These are phyloP conservation scores for Breynia disticha DNA, from an alignment of 441 rosid species.

Conservation along the genomic window DNA sequence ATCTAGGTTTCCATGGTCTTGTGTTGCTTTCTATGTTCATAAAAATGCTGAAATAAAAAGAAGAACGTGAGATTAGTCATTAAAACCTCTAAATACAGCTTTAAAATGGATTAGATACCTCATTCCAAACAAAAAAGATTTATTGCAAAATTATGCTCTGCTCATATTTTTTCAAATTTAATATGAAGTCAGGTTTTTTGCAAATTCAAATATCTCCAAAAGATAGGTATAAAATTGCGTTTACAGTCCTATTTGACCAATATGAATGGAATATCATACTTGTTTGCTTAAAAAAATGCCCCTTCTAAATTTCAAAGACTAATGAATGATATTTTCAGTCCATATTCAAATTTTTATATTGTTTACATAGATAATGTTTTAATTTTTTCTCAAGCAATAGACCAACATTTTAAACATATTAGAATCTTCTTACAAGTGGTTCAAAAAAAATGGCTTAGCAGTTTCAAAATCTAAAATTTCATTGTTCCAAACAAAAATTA, in stretches of 20 bases:
- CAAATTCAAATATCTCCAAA: too few species aligned
- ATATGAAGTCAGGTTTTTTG: constrained; percentile 7
- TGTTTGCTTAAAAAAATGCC: too few species aligned
- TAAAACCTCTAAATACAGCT: not conserved
- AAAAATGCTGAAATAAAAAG: not conserved
- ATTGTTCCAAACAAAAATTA: not conserved
- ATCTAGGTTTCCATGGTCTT: too few species aligned
- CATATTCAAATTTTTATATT: not conserved
- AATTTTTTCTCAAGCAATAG: not conserved
- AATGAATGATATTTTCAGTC: constrained; percentile 5
- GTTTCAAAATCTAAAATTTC: not conserved
- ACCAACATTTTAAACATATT: not conserved
- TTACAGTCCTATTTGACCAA: constrained; percentile 3
- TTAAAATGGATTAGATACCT: not conserved
- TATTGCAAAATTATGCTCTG: not conserved
- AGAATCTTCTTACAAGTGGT: too few species aligned
- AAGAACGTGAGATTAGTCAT: not conserved
- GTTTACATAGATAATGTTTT: constrained; percentile 4
- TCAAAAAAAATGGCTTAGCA: not conserved
- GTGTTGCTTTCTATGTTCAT: constrained; percentile 1
- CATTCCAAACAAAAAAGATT: not conserved
- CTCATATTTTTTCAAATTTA: constrained; percentile 8
- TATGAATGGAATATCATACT: too few species aligned
- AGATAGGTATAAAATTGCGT: not conserved
- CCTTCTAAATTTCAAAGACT: constrained; percentile 1